Evolutionary conservation across 805 yeast species (phyloP), one percentile per base, ranked within the genome.

Genomic region (Schwanniomyces occidentalis): DNA sequence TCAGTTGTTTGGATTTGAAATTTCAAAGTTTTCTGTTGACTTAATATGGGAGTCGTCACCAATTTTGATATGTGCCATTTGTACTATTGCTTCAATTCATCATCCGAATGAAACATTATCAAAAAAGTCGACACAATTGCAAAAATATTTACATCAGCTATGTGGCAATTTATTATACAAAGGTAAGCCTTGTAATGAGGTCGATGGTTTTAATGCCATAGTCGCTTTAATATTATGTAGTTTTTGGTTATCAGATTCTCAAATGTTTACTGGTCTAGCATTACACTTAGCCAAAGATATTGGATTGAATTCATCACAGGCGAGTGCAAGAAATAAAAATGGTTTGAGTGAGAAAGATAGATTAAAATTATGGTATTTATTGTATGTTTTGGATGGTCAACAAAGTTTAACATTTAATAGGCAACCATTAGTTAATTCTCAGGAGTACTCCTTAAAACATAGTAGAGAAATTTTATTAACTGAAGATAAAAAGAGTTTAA

Each of bases 321-420:
- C 37, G 24, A 48, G 47, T 12, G 30, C 29, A 25, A 32, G 21
- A 16, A 27, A 10, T 10, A 23, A 32, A n/a, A 7, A 42, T 14
- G 30, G 27, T 8, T 16, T 44, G 9, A 49, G 56, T 10, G 58
- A 55, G n/a, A 63, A 62, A 38, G 76, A 76, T 29, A 61, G 76
- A 32, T 55, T 80, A 30, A 78, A 78, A 45, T 57, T 82, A 27
- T 82, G 88, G 88, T 82, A 80, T 49, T 59, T 82, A 38, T 56
- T 82, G 14, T 82, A 76, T 52, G 73, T 80, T 7, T 57, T 80
- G 23, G 88, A 82, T 55, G 85, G 86, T 0, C 85, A 82, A 44
- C 86, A 81, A 45, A 76, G 84, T 43, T 56, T 81, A 47, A 72
- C 81, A 0, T 75, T 71, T 46, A 75, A 76, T 43, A 66, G 83